Percentiles rank a stretch among this genome's conserved stretches.
Evolutionary conservation across 192 early-diverging fungal species (phyloP).

Genomic region (Paraglomus occultum): DNA sequence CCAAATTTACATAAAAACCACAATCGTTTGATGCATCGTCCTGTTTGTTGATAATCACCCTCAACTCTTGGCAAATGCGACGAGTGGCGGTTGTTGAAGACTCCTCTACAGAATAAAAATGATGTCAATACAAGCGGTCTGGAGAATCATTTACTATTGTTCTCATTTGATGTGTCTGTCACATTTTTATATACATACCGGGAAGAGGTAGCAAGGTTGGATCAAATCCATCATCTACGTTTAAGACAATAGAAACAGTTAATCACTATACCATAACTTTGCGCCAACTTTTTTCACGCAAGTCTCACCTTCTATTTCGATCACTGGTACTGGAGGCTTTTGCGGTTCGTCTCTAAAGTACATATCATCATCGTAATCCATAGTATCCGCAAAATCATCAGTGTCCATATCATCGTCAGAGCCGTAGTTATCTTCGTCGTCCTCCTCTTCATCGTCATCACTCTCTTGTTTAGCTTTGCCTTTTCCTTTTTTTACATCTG

Average conservation of each 20-base stretch:
- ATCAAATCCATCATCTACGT: conserved; percentile 27
- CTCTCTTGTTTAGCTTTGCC: neutral
- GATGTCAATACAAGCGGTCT: neutral
- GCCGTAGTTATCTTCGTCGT: conserved; percentile 19
- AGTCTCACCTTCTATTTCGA: conserved; percentile 7
- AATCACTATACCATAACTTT: neutral
- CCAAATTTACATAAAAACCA: conserved; percentile 26
- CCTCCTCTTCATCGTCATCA: conserved; percentile 2
- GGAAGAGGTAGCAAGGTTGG: conserved; percentile 30
- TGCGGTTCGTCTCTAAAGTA: conserved; percentile 11
- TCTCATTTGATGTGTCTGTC: neutral
- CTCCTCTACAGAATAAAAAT: conserved; percentile 11
- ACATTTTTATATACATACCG: conserved; percentile 7
- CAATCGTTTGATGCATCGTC: conserved; percentile 2
- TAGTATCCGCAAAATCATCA: neutral
- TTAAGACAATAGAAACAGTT: neutral
- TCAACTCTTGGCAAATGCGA: conserved; percentile 28
- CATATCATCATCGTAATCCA: conserved; percentile 10
- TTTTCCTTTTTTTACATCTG: neutral
- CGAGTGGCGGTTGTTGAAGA: conserved; percentile 32
- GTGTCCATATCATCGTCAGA: conserved; percentile 20
- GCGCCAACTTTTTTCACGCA: neutral
- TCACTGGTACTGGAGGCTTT: neutral
- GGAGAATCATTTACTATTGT: neutral
- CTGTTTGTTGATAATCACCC: conserved; percentile 23